Percentiles rank a stretch among this genome's conserved stretches.
Evolutionary conservation across 306 rosid genomes (phyloP).

Genomic region (Pyrus betulifolia): DNA sequence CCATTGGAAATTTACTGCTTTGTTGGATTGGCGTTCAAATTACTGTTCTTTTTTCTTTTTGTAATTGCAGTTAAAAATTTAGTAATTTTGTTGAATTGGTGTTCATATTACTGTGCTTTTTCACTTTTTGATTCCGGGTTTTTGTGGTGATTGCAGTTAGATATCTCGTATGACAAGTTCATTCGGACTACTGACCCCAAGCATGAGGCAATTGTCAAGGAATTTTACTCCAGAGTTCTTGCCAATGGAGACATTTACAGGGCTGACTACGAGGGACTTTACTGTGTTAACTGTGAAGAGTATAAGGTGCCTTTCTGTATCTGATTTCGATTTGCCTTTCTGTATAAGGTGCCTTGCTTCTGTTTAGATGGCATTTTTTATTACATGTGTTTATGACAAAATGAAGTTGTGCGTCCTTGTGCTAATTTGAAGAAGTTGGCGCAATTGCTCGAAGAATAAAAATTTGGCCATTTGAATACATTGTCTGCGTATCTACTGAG

Average conservation of each 20-base stretch:
- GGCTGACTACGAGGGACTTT: slow-evolving; percentile 93
- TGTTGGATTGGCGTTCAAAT: background rate
- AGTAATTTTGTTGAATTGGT: background rate
- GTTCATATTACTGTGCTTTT: background rate
- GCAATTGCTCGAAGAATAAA: background rate
- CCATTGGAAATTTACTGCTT: slow-evolving; percentile 1
- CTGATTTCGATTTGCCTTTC: background rate
- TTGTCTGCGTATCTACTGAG: background rate
- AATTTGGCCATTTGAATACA: background rate
- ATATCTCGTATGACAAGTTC: slow-evolving; percentile 81
- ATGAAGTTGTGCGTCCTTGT: background rate
- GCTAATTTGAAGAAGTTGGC: background rate
- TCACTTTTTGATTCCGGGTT: background rate
- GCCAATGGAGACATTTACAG: slow-evolving; percentile 86
- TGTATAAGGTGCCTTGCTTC: background rate
- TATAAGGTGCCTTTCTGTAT: slow-evolving; percentile 53
- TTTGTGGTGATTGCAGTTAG: slow-evolving; percentile 37
- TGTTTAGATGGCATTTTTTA: background rate
- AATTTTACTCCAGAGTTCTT: slow-evolving; percentile 81
- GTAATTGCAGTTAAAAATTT: slow-evolving; percentile 9
- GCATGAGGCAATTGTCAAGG: slow-evolving; percentile 89
- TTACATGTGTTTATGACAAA: background rate
- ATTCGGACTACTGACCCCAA: slow-evolving; percentile 82
- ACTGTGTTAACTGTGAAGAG: slow-evolving; percentile 93
- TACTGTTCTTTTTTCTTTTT: background rate